Evolutionary conservation across 1,139 yeast genomes (phyloP), one percentile per base, ranked within the genome.

Genomic region (Debaryomyces nepalensis): DNA sequence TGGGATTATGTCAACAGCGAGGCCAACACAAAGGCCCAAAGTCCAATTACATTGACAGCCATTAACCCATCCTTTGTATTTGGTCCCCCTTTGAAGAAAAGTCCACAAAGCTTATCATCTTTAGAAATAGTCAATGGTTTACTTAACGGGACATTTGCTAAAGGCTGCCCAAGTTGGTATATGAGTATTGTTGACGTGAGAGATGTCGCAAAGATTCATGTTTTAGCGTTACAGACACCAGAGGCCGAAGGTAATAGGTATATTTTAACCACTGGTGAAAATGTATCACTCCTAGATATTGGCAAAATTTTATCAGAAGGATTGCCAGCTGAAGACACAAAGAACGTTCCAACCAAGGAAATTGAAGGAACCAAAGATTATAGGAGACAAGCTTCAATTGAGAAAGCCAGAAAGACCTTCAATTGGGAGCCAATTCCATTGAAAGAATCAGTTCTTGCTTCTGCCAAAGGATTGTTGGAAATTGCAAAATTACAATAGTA

Each of bases 121-220:
- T 31, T 31, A 24, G 12, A 31, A 31, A 5, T 20, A 6, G 11
- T 31, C 3, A 11, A 31, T 9, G 7, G 6, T 6, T 31, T 31
- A 6, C 34, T 31, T 18, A 12, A 31, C n/a, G 34, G 34, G 15
- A 14, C 23, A 4, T 20, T 31, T 31, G 34, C 34, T 11, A 20
- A 31, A 8, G 34, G 34, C 5, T 31, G 34, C 8, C 22, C n/a
- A 7, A 31, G n/a, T 19, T 6, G n/a, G 16, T 31, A 31, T 12
- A 11, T 31, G 10, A 19, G 34, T 32, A 26, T 29, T 9, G 46
- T 55, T 12, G 62, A 58, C 39, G 59, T 55, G 7, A 46, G 59
- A 26, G 61, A 58, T 23, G 46, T 54, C 5, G 57, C 61, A 3
- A 37, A 43, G 15, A 46, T 52, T 12, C 55, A 49, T 32, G 44